Evolutionary conservation across 1,284 basidiomycete species (phyloP).

Genomic region (Gymnopus androsaceus): DNA sequence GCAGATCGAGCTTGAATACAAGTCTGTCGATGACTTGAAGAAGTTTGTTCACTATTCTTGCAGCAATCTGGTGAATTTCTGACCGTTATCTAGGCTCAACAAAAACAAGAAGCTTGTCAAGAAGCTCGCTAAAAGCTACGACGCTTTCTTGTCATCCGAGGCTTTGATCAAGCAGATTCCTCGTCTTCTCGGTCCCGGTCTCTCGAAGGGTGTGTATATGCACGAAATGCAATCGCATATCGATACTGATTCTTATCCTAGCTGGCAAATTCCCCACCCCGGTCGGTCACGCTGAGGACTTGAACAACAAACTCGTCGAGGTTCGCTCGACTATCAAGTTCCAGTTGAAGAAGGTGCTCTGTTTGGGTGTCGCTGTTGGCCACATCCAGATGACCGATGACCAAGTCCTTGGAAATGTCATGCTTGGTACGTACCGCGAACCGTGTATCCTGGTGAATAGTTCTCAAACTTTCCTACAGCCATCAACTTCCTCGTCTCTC

Average conservation of each 20-base stretch:
- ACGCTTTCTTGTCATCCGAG: constrained; percentile 98
- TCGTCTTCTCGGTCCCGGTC: constrained; percentile 98
- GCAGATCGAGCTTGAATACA: constrained; percentile 96
- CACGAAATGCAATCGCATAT: background rate
- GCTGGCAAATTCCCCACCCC: constrained; percentile 99
- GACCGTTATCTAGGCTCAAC: constrained; percentile 69
- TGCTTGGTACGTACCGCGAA: constrained; percentile 72
- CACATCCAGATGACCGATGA: constrained; percentile 98
- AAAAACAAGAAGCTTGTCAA: constrained; percentile 99
- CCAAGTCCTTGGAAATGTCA: constrained; percentile 95
- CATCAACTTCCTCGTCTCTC: constrained; percentile 99
- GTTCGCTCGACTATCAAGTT: constrained; percentile 99
- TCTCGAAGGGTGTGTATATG: constrained; percentile 81
- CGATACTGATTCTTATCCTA: constrained; percentile 29
- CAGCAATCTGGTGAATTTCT: background rate
- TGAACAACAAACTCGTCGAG: constrained; percentile 90
- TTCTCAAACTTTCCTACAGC: constrained; percentile 42
- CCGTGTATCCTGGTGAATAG: background rate
- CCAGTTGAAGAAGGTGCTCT: constrained; percentile 99
- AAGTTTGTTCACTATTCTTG: constrained; percentile 59
- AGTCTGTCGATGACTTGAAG: constrained; percentile 99
- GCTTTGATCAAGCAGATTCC: constrained; percentile 99
- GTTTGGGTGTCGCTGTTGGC: constrained; percentile 97
- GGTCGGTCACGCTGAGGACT: constrained; percentile 91
- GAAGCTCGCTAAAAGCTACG: constrained; percentile 99